These are phyloP conservation scores for Plasmodium relictum DNA, from an alignment of 169 alveolate species.

Conservation along the genomic window DNA sequence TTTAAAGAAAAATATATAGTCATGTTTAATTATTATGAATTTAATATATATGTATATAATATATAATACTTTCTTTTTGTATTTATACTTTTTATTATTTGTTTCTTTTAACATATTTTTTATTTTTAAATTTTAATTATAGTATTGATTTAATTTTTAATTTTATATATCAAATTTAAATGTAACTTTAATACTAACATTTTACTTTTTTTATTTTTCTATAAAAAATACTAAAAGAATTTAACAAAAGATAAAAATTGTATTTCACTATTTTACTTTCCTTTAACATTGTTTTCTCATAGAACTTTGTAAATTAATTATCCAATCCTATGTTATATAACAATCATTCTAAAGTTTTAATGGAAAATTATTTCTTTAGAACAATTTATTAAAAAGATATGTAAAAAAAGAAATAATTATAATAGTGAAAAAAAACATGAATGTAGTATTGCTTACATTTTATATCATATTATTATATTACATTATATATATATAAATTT, in stretches of 20 bases:
- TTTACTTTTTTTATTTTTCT: constrained; percentile 8
- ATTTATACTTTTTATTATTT: constrained; percentile 21
- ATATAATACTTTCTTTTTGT: constrained; percentile 13
- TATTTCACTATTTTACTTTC: too few relatives aligned
- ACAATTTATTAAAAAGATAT: neutral
- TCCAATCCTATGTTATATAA: too few relatives aligned
- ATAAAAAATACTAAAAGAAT: too few relatives aligned
- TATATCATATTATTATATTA: too few relatives aligned
- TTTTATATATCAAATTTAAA: constrained; percentile 34
- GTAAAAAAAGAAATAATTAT: too few relatives aligned
- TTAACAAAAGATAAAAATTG: too few relatives aligned
- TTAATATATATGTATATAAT: constrained; percentile 12
- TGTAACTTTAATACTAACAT: constrained; percentile 8
- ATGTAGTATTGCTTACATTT: too few relatives aligned
- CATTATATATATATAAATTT: too few relatives aligned
- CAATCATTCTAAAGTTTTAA: neutral
- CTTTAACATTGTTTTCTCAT: too few relatives aligned
- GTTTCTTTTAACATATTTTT: constrained; percentile 21
- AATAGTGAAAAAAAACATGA: too few relatives aligned
- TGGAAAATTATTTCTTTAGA: neutral
- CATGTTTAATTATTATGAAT: constrained; percentile 42
- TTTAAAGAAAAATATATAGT: constrained; percentile 18
- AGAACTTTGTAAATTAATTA: too few relatives aligned
- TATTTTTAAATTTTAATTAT: constrained; percentile 37
- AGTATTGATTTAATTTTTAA: constrained; percentile 28